Evolutionary conservation across 2,329 filamentous ascomycete species (phyloP).

Genomic region (Trichoderma arundinaceum): DNA sequence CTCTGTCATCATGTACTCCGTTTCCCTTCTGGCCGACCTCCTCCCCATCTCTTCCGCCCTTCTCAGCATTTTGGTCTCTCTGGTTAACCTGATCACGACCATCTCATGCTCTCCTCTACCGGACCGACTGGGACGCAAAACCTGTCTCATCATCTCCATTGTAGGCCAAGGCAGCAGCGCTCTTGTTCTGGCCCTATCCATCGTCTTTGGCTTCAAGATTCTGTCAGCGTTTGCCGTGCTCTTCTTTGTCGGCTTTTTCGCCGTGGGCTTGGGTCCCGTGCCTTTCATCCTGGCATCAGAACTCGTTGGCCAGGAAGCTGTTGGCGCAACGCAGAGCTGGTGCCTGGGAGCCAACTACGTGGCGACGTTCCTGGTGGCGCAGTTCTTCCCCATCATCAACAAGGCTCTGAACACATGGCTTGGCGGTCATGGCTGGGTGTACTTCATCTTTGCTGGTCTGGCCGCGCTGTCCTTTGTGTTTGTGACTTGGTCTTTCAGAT

Average conservation of each 20-base stretch:
- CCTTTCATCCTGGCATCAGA: slow-evolving; percentile 94
- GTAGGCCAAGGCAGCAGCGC: slow-evolving; percentile 82
- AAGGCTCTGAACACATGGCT: slow-evolving; percentile 66
- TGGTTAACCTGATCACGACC: slow-evolving; percentile 85
- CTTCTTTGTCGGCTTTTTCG: slow-evolving; percentile 87
- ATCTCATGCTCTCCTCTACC: slow-evolving; percentile 80
- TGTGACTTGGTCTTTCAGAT: slow-evolving; percentile 55
- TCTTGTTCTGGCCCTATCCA: slow-evolving; percentile 78
- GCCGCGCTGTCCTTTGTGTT: slow-evolving; percentile 74
- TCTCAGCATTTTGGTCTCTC: slow-evolving; percentile 85
- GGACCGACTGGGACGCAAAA: slow-evolving; percentile 86
- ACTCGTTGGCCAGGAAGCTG: slow-evolving; percentile 86
- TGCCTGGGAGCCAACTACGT: slow-evolving; percentile 86
- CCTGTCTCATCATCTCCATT: slow-evolving; percentile 81
- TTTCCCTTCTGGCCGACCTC: slow-evolving; percentile 81
- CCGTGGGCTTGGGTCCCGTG: slow-evolving; percentile 87
- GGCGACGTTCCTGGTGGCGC: slow-evolving; percentile 88
- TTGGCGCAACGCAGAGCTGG: slow-evolving; percentile 90
- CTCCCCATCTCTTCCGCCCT: slow-evolving; percentile 81
- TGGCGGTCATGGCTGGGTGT: slow-evolving; percentile 79
- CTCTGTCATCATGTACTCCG: slow-evolving; percentile 98
- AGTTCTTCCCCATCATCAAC: slow-evolving; percentile 92
- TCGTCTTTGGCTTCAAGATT: slow-evolving; percentile 72
- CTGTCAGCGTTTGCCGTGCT: slow-evolving; percentile 83
- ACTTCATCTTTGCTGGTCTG: slow-evolving; percentile 85